phyloP scores from a whole-genome alignment of 2,329 filamentous ascomycete species.

The Trichophyton simii region DNA sequence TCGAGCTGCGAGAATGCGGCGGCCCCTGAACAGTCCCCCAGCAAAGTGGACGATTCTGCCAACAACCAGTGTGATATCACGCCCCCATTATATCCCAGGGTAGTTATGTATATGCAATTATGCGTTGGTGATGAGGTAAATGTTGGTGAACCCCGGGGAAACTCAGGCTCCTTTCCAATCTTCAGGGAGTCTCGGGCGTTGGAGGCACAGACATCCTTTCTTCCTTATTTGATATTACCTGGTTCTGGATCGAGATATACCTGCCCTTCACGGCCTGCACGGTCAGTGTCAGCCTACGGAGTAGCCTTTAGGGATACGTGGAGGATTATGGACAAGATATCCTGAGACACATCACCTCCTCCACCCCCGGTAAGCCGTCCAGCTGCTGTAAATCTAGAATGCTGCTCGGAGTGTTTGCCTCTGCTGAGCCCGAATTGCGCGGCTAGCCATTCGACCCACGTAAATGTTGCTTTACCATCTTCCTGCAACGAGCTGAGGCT shows the following conservation, averaged over 20 bases:
- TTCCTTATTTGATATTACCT: not conserved
- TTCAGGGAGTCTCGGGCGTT: not conserved
- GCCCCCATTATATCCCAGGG: not conserved
- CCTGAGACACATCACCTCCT: not conserved
- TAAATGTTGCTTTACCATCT: not conserved
- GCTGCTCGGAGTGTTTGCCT: not conserved
- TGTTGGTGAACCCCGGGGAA: conserved; percentile 1
- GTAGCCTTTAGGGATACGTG: not conserved
- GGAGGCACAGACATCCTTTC: not conserved
- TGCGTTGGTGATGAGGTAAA: not conserved
- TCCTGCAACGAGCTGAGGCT: not conserved
- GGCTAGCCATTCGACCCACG: not conserved
- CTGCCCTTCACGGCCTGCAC: not conserved
- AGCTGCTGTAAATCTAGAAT: not conserved
- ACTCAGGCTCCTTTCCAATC: not conserved
- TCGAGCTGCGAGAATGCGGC: not conserved
- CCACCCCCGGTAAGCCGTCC: not conserved
- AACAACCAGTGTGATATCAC: not conserved
- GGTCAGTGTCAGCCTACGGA: too few relatives aligned
- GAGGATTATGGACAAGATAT: not conserved
- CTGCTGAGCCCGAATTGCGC: not conserved
- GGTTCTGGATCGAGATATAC: not conserved
- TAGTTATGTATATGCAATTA: not conserved
- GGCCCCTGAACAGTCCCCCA: not conserved
- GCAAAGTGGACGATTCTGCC: not conserved